Conservation (phyloP, 371 early-diverging fungal genomes). For the Rhizopus sp. region DNA sequence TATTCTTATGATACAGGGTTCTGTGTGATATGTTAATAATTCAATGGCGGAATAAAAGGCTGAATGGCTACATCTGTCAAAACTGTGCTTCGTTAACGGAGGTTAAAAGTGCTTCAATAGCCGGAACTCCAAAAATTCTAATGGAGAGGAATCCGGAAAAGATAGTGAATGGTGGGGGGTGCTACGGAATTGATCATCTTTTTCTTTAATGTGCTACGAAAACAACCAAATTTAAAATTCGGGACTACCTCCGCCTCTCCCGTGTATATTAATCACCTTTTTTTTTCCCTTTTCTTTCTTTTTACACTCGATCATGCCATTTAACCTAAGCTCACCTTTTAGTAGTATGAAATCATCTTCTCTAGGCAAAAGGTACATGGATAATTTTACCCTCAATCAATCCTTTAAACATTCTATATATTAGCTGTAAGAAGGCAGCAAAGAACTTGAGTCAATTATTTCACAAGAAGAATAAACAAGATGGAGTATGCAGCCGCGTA, state of each 20-base stretch:
- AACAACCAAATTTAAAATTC: background rate
- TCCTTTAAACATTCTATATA: background rate
- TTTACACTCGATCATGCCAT: background rate
- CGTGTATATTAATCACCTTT: background rate
- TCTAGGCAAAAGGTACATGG: background rate
- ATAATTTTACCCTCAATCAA: background rate
- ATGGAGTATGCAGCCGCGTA: background rate
- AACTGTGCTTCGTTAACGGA: background rate
- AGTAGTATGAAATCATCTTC: background rate
- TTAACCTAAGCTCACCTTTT: background rate
- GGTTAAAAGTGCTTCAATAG: background rate
- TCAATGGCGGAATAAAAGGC: too few relatives aligned
- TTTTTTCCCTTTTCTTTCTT: background rate
- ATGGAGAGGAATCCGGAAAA: background rate
- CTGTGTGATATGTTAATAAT: background rate
- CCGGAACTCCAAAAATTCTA: background rate
- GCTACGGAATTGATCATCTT: background rate
- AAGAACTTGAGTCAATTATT: constrained; percentile 5
- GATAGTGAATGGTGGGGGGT: background rate
- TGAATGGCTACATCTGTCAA: background rate
- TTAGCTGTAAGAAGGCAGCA: constrained; percentile 1
- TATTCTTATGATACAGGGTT: background rate
- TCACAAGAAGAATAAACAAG: background rate
- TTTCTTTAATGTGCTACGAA: constrained; percentile 2
- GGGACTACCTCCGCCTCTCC: constrained; percentile 3